phyloP scores from a whole-genome alignment of 495 filamentous ascomycete species.

The Xylaria longipes region DNA sequence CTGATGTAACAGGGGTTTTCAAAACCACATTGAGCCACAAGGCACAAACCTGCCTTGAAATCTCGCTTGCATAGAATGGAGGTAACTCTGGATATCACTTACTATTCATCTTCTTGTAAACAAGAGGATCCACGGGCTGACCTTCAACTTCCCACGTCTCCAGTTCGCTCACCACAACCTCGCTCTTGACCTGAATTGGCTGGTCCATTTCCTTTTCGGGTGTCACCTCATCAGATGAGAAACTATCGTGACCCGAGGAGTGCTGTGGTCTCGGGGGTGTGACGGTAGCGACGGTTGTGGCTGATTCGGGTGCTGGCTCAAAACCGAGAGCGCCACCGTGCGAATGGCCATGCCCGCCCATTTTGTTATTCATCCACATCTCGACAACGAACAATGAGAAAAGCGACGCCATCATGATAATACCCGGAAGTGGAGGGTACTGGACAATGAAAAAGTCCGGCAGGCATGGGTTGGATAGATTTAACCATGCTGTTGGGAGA shows the following conservation, averaged over 20 bases:
- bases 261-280: slow-evolving; percentile 36
- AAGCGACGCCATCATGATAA: slow-evolving; percentile 64
- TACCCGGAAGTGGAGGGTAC: slow-evolving; percentile 65
- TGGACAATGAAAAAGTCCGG: slow-evolving; percentile 60
- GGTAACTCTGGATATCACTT: background rate
- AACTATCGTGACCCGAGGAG: slow-evolving; percentile 36
- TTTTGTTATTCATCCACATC: slow-evolving; percentile 60
- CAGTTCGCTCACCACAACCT: slow-evolving; percentile 37
- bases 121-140: slow-evolving; percentile 48
- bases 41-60: too few species aligned
- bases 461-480: slow-evolving; percentile 63
- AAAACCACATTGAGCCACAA: background rate
- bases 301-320: slow-evolving; percentile 34
- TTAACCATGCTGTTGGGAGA: slow-evolving; percentile 63
- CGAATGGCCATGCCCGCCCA: slow-evolving; percentile 50
- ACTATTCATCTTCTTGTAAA: slow-evolving; percentile 52
- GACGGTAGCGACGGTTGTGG: slow-evolving; percentile 17
- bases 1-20: background rate
- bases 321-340: slow-evolving; percentile 57
- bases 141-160: slow-evolving; percentile 48
- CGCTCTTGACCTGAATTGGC: slow-evolving; percentile 22
- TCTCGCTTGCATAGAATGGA: background rate
- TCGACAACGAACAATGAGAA: slow-evolving; percentile 63
- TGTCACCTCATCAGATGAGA: slow-evolving; percentile 43
- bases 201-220: slow-evolving; percentile 49